Evolutionary conservation across 228 moss, liverwort and hornwort species (phyloP).

Genomic region (Sphagnum magellanicum): DNA sequence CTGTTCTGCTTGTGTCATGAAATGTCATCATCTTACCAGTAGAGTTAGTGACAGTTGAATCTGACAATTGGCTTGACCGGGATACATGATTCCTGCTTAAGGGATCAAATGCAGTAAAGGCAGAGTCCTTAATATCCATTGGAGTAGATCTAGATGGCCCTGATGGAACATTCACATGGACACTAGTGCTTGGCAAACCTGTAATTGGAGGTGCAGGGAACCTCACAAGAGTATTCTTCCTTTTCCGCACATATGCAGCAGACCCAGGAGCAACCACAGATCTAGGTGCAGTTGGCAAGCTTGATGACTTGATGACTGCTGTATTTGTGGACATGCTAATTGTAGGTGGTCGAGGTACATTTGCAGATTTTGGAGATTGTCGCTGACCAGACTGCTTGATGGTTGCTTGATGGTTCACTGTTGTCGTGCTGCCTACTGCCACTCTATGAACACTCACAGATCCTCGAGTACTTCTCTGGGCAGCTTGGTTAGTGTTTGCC

Average conservation of each 20-base stretch:
- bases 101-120: conserved; percentile 6
- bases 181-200: conserved; percentile 1
- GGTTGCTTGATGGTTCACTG: no score
- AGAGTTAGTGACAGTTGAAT: conserved; percentile 3
- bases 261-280: conserved; percentile 10
- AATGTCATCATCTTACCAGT: background rate
- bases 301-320: background rate
- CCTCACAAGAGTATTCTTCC: conserved; percentile 52
- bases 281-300: background rate
- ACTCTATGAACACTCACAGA: conserved; percentile 4
- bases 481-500: background rate
- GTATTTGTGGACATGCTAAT: no score
- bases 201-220: conserved; percentile 26
- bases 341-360: no score
- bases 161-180: conserved; percentile 1
- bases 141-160: background rate
- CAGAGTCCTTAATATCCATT: conserved; percentile 5
- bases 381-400: no score
- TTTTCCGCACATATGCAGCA: conserved; percentile 60
- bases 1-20: background rate
- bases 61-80: background rate
- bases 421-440: no score
- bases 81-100: background rate
- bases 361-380: no score
- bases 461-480: conserved; percentile 1